These are phyloP conservation scores for Bryopsis sp. DNA, from an alignment of 139 green algal species.

Conservation along the genomic window DNA sequence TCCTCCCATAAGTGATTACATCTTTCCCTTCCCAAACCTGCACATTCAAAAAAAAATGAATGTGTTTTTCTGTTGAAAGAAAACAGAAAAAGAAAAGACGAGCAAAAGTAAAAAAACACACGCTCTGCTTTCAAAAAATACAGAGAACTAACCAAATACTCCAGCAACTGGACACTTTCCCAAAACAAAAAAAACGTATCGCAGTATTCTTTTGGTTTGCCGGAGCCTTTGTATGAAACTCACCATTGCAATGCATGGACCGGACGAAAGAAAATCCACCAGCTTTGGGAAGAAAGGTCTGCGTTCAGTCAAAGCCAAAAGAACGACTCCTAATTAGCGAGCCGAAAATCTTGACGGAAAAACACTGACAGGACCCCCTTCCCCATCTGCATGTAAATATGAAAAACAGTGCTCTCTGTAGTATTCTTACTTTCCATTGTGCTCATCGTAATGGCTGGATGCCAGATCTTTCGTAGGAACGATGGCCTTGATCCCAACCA, in stretches of 20 bases:
- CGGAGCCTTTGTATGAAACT: too few species aligned
- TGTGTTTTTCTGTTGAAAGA: background rate
- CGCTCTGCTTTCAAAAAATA: background rate
- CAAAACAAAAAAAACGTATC: too few species aligned
- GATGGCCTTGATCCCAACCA: conserved; percentile 59
- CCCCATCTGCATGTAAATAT: background rate
- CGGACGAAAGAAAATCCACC: conserved; percentile 48
- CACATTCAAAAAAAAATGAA: background rate
- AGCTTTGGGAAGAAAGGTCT: conserved; percentile 54
- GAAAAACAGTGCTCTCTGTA: background rate
- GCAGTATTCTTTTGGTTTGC: too few species aligned
- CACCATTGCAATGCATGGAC: conserved; percentile 40
- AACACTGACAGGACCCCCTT: background rate
- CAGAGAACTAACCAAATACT: too few species aligned
- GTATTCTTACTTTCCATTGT: conserved; percentile 16
- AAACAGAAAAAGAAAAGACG: background rate
- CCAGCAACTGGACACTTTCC: too few species aligned
- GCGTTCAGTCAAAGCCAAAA: too few species aligned
- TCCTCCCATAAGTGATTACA: conserved; percentile 51
- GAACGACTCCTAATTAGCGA: too few species aligned
- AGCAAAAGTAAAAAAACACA: background rate
- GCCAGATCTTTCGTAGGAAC: conserved; percentile 39
- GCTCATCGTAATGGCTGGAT: conserved; percentile 42
- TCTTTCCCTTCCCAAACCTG: conserved; percentile 65
- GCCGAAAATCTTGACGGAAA: too few species aligned